Evolutionary conservation across 2,329 filamentous ascomycete genomes (phyloP).

Genomic region (Fusarium devonianum): DNA sequence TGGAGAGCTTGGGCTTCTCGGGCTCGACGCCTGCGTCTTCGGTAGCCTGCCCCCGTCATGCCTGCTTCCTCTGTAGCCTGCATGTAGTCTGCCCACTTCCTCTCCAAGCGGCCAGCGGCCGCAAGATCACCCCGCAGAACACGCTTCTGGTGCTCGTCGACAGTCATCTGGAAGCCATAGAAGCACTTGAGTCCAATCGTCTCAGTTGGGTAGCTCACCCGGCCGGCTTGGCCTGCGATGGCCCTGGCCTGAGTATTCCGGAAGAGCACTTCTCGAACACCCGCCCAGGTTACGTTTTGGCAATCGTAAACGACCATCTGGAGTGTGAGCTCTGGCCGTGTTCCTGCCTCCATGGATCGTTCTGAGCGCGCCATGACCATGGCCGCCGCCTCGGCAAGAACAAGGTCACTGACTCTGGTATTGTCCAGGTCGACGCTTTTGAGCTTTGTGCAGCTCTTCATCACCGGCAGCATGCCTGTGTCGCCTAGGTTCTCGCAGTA

Average conservation of each 20-base stretch:
- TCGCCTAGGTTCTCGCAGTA: slow-evolving; percentile 90
- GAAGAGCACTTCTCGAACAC: slow-evolving; percentile 83
- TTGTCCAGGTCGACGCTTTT: slow-evolving; percentile 88
- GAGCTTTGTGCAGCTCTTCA: slow-evolving; percentile 76
- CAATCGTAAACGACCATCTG: slow-evolving; percentile 90
- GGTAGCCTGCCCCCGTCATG: slow-evolving; percentile 67
- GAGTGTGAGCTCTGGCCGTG: slow-evolving; percentile 67
- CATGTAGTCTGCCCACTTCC: slow-evolving; percentile 95
- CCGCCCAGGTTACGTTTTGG: slow-evolving; percentile 89
- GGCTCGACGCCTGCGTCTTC: slow-evolving; percentile 77
- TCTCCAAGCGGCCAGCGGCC: slow-evolving; percentile 79
- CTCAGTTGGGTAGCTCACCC: slow-evolving; percentile 72
- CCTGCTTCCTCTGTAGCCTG: slow-evolving; percentile 87
- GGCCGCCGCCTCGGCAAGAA: slow-evolving; percentile 83
- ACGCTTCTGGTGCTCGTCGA: slow-evolving; percentile 90
- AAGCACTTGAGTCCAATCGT: slow-evolving; percentile 91
- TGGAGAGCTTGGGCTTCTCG: slow-evolving; percentile 83
- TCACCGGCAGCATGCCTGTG: slow-evolving; percentile 79
- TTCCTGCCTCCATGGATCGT: slow-evolving; percentile 49
- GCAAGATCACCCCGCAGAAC: slow-evolving; percentile 79
- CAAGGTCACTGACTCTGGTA: slow-evolving; percentile 86
- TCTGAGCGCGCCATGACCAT: slow-evolving; percentile 72
- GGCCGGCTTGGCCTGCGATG: slow-evolving; percentile 49
- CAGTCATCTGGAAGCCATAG: slow-evolving; percentile 93
- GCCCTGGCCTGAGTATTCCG: slow-evolving; percentile 79